phyloP scores from a whole-genome alignment of 805 yeast genomes.

The Saturnispora mendoncae region DNA sequence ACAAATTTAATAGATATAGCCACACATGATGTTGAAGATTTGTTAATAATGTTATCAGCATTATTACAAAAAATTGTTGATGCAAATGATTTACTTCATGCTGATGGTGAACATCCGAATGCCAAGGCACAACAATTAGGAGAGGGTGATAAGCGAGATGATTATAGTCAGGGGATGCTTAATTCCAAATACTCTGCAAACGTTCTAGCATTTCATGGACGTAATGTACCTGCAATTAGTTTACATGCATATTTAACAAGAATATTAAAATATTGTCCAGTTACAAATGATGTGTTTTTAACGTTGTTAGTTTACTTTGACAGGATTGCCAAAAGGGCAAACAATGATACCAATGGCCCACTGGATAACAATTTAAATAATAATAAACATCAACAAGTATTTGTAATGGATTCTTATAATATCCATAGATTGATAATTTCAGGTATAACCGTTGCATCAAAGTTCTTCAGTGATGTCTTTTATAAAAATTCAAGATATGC shows the following conservation, averaged over 20 bases:
- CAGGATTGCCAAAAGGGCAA: conserved; percentile 79
- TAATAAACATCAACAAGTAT: conserved; percentile 44
- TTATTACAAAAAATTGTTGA: conserved; percentile 79
- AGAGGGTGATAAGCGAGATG: conserved; percentile 14
- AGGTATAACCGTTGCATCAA: conserved; percentile 91
- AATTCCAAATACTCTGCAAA: conserved; percentile 49
- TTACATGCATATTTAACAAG: conserved; percentile 83
- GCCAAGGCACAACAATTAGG: conserved; percentile 6
- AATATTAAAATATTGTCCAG: conserved; percentile 93
- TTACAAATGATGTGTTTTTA: conserved; percentile 93
- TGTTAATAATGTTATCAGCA: conserved; percentile 78
- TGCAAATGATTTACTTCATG: conserved; percentile 78
- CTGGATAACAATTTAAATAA: conserved; percentile 12
- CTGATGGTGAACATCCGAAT: conserved; percentile 30
- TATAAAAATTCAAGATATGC: conserved; percentile 93
- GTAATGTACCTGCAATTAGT: conserved; percentile 92
- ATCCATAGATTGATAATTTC: conserved; percentile 90
- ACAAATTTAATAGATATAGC: conserved; percentile 62
- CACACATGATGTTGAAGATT: conserved; percentile 70
- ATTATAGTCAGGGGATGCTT: conserved; percentile 14
- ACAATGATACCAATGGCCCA: conserved; percentile 28
- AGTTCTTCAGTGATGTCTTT: conserved; percentile 89
- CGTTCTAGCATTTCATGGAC: conserved; percentile 88
- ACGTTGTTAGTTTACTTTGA: conserved; percentile 90
- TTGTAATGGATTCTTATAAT: conserved; percentile 93